Percentiles rank a stretch among this genome's conserved stretches.
These are phyloP conservation scores for Leccinum boreale DNA, from an alignment of 768 basidiomycete genomes.

Conservation along the genomic window DNA sequence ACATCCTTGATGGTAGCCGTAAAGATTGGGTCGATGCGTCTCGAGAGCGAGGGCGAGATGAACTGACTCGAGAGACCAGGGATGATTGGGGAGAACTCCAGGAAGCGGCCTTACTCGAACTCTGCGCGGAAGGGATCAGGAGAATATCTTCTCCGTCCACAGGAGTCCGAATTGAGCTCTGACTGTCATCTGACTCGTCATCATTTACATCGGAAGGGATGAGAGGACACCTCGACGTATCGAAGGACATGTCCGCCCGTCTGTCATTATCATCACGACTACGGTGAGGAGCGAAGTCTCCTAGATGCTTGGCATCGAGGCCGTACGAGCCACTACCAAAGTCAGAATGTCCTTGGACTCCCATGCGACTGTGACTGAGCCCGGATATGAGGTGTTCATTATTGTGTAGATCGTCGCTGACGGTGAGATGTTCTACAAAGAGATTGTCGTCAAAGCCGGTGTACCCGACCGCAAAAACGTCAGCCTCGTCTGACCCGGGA, in stretches of 20 bases:
- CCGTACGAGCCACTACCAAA: neutral
- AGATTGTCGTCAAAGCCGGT: constrained; percentile 24
- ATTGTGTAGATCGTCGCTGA: constrained; percentile 23
- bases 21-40: constrained; percentile 5
- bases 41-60: constrained; percentile 28
- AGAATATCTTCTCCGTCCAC: constrained; percentile 22
- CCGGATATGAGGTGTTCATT: constrained; percentile 19
- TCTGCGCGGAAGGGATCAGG: neutral
- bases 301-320: constrained; percentile 6
- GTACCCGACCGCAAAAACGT: constrained; percentile 24
- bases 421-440: constrained; percentile 22
- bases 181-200: constrained; percentile 30
- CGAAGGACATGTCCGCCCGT: constrained; percentile 15
- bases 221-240: constrained; percentile 19
- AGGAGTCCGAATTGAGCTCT: constrained; percentile 24
- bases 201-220: constrained; percentile 26
- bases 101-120: neutral
- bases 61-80: constrained; percentile 21
- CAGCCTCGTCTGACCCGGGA: constrained; percentile 8
- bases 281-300: constrained; percentile 7
- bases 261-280: constrained; percentile 3
- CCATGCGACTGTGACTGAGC: constrained; percentile 8
- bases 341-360: neutral
- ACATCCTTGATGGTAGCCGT: neutral
- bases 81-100: constrained; percentile 1